Percentiles rank a stretch among this genome's conserved stretches.
These are phyloP conservation scores for Aspergillus sclerotiicarbonarius DNA, from an alignment of 495 filamentous ascomycete genomes.

Conservation along the genomic window DNA sequence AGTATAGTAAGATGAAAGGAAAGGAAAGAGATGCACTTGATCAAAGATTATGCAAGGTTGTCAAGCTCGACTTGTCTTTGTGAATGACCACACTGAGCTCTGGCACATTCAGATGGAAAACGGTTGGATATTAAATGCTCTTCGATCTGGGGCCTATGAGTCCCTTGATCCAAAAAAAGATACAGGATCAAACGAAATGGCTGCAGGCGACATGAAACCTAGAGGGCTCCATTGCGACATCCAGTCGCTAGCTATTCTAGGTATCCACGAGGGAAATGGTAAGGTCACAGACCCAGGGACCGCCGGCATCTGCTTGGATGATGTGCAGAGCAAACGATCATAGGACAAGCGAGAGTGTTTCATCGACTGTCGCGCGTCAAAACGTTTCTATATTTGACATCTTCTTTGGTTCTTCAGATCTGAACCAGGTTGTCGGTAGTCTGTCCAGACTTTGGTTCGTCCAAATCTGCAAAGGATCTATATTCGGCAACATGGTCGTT, in stretches of 20 bases:
- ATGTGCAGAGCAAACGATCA: constrained; percentile 38
- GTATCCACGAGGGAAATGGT: constrained; percentile 8
- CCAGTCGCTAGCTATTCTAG: constrained; percentile 14
- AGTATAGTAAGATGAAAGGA: constrained; percentile 1
- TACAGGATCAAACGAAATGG: constrained; percentile 24
- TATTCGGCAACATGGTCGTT: constrained; percentile 40
- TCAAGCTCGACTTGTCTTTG: constrained; percentile 17
- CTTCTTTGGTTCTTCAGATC: constrained; percentile 35
- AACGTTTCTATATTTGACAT: constrained; percentile 48
- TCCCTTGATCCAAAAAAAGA: constrained; percentile 26
- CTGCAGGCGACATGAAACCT: constrained; percentile 46
- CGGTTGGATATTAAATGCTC: constrained; percentile 46
- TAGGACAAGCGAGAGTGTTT: constrained; percentile 37
- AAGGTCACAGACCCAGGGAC: constrained; percentile 2
- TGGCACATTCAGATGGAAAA: constrained; percentile 25
- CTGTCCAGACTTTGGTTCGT: constrained; percentile 25
- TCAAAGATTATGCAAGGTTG: constrained; percentile 6
- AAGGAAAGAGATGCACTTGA: constrained; percentile 9
- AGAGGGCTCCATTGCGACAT: constrained; percentile 38
- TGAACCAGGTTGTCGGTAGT: constrained; percentile 13
- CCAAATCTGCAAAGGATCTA: constrained; percentile 31
- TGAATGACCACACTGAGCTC: constrained; percentile 13
- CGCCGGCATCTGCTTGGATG: constrained; percentile 19
- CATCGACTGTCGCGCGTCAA: constrained; percentile 46
- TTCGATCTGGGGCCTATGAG: constrained; percentile 20